Evolutionary conservation across 2,329 filamentous ascomycete species (phyloP).

Genomic region (Aaosphaeria arxii): DNA sequence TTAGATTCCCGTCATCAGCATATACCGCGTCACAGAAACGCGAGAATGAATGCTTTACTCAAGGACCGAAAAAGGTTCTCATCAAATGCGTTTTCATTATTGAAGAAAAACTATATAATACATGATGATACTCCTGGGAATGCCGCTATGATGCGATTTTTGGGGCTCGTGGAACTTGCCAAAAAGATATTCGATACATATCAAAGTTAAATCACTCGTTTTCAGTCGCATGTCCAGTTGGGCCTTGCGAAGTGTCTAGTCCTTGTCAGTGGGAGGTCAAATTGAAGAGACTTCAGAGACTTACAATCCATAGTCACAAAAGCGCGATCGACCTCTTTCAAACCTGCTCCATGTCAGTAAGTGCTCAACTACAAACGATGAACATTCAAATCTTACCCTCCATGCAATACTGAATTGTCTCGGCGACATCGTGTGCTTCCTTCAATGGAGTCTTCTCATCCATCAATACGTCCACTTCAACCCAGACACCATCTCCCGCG

Average conservation of each 20-base stretch:
- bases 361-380: constrained; percentile 5
- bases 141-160: no score
- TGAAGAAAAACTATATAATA: no score
- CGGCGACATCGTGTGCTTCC: constrained; percentile 57
- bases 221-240: constrained; percentile 39
- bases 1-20: no score
- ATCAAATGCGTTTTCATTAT: no score
- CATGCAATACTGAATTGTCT: constrained; percentile 62
- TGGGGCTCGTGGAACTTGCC: no score
- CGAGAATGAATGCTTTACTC: no score
- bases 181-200: no score
- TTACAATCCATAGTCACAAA: constrained; percentile 53
- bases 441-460: constrained; percentile 52
- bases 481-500: constrained; percentile 61
- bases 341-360: constrained; percentile 33
- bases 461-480: constrained; percentile 60
- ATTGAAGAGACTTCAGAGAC: constrained; percentile 9
- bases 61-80: no score
- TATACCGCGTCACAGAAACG: no score
- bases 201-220: constrained; percentile 6
- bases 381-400: constrained; percentile 42
- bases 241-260: constrained; percentile 36
- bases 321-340: constrained; percentile 52
- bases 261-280: not conserved
- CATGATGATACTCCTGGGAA: no score